Evolutionary conservation across 1,284 basidiomycete species (phyloP).

Genomic region (Fomitopsis palustris): DNA sequence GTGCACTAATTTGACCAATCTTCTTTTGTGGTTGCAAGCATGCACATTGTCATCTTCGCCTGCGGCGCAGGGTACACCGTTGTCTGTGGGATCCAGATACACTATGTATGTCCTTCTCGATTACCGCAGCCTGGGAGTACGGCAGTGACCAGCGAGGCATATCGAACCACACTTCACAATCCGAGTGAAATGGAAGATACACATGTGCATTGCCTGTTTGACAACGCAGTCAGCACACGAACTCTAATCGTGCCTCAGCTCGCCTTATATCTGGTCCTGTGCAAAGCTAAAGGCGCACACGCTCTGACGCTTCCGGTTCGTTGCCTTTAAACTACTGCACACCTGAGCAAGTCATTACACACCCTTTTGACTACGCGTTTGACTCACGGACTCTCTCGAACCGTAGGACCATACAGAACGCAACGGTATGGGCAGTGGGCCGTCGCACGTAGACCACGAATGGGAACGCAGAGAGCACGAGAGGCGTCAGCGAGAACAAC

Average conservation of each 20-base stretch:
- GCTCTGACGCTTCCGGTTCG: too few relatives aligned
- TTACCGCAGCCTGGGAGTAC: not conserved
- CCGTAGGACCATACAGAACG: not conserved
- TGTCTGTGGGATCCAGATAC: not conserved
- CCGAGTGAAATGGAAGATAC: not conserved
- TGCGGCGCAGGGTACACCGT: too few relatives aligned
- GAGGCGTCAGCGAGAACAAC: not conserved
- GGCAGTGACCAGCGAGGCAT: not conserved
- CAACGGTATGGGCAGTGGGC: not conserved
- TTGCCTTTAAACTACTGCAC: too few relatives aligned
- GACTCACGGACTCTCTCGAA: too few relatives aligned
- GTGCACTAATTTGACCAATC: not conserved
- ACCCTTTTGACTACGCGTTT: too few relatives aligned
- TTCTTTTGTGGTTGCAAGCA: not conserved
- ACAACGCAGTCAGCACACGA: not conserved
- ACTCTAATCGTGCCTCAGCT: not conserved
- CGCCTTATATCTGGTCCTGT: not conserved
- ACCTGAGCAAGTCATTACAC: too few relatives aligned
- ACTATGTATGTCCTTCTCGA: not conserved
- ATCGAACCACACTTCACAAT: not conserved
- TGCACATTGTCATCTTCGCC: not conserved
- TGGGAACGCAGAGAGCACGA: not conserved
- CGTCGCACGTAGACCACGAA: too few relatives aligned
- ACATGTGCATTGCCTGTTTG: not conserved
- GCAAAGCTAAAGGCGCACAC: not conserved